Percentiles rank a stretch among this genome's conserved stretches.
These are phyloP conservation scores for Russula earlei DNA, from an alignment of 768 basidiomycete species.

Conservation along the genomic window DNA sequence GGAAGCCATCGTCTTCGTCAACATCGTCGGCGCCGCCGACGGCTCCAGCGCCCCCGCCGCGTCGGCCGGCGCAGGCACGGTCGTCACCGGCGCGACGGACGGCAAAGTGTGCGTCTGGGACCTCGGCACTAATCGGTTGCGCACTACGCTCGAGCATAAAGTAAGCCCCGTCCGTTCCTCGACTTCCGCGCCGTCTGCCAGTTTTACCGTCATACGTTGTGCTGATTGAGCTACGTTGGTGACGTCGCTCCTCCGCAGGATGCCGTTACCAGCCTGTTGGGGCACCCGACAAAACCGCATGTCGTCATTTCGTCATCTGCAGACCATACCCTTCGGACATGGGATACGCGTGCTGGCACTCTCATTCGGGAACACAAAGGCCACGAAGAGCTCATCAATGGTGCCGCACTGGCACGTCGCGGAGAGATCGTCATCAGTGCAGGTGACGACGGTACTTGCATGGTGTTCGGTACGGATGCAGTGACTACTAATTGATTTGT, in stretches of 20 bases:
- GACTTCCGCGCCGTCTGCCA: no score
- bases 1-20: conserved; percentile 78
- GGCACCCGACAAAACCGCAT: conserved; percentile 63
- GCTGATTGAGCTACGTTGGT: neutral
- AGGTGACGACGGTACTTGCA: conserved; percentile 81
- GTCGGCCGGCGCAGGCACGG: conserved; percentile 47
- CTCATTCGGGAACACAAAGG: conserved; percentile 75
- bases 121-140: conserved; percentile 71
- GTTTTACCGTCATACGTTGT: neutral
- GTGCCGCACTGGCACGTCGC: conserved; percentile 58
- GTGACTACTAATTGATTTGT: neutral
- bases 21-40: conserved; percentile 49
- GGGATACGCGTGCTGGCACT: conserved; percentile 83
- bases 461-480: conserved; percentile 65
- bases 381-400: conserved; percentile 69
- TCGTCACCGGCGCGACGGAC: conserved; percentile 85
- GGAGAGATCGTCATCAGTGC: conserved; percentile 77
- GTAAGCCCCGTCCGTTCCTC: conserved; percentile 34
- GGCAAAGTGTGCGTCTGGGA: conserved; percentile 96
- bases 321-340: conserved; percentile 79
- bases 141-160: conserved; percentile 74
- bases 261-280: conserved; percentile 71
- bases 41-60: conserved; percentile 43
- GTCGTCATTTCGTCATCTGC: conserved; percentile 80
- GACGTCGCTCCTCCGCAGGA: conserved; percentile 61